phyloP scores from a whole-genome alignment of 2,329 filamentous ascomycete genomes.

The Phialocephala subalpina region DNA sequence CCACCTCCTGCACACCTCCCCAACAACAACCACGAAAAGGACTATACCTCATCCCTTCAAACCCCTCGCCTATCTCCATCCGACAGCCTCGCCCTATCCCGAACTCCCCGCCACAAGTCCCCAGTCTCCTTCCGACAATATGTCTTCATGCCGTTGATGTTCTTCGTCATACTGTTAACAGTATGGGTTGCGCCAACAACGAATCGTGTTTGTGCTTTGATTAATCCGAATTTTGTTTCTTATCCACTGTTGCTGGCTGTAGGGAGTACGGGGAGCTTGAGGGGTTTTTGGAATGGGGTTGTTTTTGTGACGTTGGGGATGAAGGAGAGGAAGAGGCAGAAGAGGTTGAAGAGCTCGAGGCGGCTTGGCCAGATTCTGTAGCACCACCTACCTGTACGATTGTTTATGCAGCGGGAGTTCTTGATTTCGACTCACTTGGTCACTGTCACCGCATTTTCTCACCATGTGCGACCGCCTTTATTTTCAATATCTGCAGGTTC shows the following conservation, averaged over 20 bases:
- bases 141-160: constrained; percentile 62
- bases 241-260: constrained; percentile 75
- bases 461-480: background rate
- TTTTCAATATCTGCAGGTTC: background rate
- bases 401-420: too few relatives aligned
- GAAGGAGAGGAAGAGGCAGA: constrained; percentile 35
- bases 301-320: constrained; percentile 49
- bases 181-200: constrained; percentile 78
- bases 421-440: too few relatives aligned
- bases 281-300: constrained; percentile 81
- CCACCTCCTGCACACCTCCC: background rate
- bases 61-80: background rate
- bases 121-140: constrained; percentile 48
- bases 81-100: background rate
- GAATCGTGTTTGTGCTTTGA: constrained; percentile 67
- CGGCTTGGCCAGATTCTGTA: too few relatives aligned
- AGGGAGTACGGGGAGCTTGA: constrained; percentile 54
- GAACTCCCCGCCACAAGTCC: constrained; percentile 29
- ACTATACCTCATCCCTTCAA: background rate
- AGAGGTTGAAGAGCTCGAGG: background rate
- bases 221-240: constrained; percentile 69
- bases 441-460: too few relatives aligned
- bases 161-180: constrained; percentile 72
- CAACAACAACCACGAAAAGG: background rate
- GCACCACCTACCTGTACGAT: too few relatives aligned